Conservation (phyloP, 805 yeast genomes). For the Candida alai region DNA sequence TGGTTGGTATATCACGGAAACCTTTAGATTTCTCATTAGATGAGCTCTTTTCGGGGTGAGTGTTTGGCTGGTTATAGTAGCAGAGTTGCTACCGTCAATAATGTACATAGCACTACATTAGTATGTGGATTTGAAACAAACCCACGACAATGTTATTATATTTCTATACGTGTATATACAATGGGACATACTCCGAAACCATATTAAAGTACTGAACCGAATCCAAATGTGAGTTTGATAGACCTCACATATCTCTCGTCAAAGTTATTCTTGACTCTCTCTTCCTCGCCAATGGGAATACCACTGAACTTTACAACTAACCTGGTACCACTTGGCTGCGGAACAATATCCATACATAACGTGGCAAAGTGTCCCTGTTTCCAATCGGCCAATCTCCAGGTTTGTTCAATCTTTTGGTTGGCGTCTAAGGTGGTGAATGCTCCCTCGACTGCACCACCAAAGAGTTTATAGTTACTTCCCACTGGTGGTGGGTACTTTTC, state of each 20-base stretch:
- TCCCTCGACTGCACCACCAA: slow-evolving; percentile 86
- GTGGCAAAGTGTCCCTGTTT: slow-evolving; percentile 75
- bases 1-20: slow-evolving; percentile 59
- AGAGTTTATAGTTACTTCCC: slow-evolving; percentile 64
- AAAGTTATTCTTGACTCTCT: slow-evolving; percentile 77
- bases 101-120: no score
- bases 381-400: slow-evolving; percentile 92
- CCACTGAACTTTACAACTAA: slow-evolving; percentile 78
- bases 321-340: slow-evolving; percentile 81
- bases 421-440: slow-evolving; percentile 56
- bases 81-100: no score
- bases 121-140: no score
- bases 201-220: slow-evolving; percentile 66
- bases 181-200: no score
- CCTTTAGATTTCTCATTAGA: slow-evolving; percentile 8
- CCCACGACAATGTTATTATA: no score
- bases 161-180: no score
- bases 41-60: slow-evolving; percentile 1
- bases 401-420: slow-evolving; percentile 58
- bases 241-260: slow-evolving; percentile 86
- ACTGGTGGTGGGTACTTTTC: slow-evolving; percentile 45
- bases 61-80: no score
- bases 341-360: slow-evolving; percentile 61
- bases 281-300: slow-evolving; percentile 94
- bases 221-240: slow-evolving; percentile 89